Evolutionary conservation across 2,329 filamentous ascomycete species (phyloP).

Genomic region (Kalmusia sp.): DNA sequence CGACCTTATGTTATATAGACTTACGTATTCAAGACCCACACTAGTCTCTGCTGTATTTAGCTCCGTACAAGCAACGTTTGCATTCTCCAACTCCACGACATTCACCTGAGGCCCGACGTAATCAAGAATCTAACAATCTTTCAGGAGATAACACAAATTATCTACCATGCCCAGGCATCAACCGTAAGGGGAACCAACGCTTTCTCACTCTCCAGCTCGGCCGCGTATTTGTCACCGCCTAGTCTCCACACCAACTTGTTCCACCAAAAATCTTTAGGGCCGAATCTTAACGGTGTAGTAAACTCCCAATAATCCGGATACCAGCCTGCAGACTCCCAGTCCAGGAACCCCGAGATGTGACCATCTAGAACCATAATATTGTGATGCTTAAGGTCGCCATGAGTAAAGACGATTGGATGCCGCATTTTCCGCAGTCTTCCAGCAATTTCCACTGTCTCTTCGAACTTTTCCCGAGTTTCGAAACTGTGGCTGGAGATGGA

Average conservation of each 20-base stretch:
- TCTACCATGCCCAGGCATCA: constrained; percentile 22
- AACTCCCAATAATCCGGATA: constrained; percentile 35
- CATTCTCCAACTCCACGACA: too few relatives aligned
- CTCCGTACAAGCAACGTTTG: too few relatives aligned
- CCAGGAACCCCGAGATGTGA: constrained; percentile 24
- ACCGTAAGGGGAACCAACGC: constrained; percentile 23
- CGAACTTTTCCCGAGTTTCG: constrained; percentile 30
- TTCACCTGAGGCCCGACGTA: too few relatives aligned
- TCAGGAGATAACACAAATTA: constrained; percentile 1
- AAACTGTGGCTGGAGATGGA: constrained; percentile 37
- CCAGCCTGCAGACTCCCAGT: constrained; percentile 31
- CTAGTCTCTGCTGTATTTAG: too few relatives aligned
- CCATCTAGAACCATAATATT: constrained; percentile 30
- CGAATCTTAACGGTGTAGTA: constrained; percentile 20
- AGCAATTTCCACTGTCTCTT: constrained; percentile 28
- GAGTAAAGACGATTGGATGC: constrained; percentile 34
- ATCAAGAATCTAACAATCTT: too few relatives aligned
- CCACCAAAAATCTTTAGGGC: constrained; percentile 21
- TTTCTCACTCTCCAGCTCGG: constrained; percentile 21
- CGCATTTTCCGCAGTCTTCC: constrained; percentile 25
- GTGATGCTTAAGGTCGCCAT: constrained; percentile 28
- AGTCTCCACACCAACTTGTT: constrained; percentile 18
- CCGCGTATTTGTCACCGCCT: constrained; percentile 15
- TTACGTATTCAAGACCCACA: too few relatives aligned
- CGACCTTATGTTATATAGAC: too few relatives aligned